Evolutionary conservation across 345 rosid genomes (phyloP), one percentile per base, ranked within the genome.

Genomic region (Cardamine occulta): DNA sequence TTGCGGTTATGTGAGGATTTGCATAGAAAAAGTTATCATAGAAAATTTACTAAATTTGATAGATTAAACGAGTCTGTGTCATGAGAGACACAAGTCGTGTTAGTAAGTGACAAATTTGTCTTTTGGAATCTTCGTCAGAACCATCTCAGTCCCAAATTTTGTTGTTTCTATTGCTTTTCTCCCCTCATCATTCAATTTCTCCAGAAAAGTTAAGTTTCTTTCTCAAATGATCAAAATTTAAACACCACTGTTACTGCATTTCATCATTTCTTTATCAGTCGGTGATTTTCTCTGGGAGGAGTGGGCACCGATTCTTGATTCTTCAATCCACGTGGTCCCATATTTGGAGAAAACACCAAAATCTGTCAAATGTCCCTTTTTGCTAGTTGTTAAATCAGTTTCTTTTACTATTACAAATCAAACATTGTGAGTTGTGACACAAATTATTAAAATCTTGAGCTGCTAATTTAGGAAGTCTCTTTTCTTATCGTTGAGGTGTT

Each of bases 281-380:
- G 18, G n/a, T 65, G 60, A 31, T 58, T 34, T 55, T 45, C 37
- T 13, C 1, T 26, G 3, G 53, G 54, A 85, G 87, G 87, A 82
- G 75, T 85, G 86, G 85, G 70, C 85, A 82, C 70, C 69, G 71
- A 80, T 79, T 84, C 76, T 82, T 79, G 80, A 78, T 83, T 84
- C 80, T 83, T 80, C 80, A 39, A 67, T 73, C 79, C 87, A 85
- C 83, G 85, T 87, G 93, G 85, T 60, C 85, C 83, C 80, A 32
- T 82, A 32, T 55, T 73, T 73, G 76, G 69, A 72, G 74, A 83
- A 77, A 79, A 78, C 88, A 83, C 73, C 72, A 85, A 66, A 85
- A 74, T 76, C 88, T 76, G 86, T 42, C 84, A 68, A 68, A 49
- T 48, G 72, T 76, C 78, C 70, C 59, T 42, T 75, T 82, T 74